A percentile compares a stretch with the other conserved stretches of the same genome.
Conservation (phyloP, 441 rosid species). For the Populus hybrid region DNA sequence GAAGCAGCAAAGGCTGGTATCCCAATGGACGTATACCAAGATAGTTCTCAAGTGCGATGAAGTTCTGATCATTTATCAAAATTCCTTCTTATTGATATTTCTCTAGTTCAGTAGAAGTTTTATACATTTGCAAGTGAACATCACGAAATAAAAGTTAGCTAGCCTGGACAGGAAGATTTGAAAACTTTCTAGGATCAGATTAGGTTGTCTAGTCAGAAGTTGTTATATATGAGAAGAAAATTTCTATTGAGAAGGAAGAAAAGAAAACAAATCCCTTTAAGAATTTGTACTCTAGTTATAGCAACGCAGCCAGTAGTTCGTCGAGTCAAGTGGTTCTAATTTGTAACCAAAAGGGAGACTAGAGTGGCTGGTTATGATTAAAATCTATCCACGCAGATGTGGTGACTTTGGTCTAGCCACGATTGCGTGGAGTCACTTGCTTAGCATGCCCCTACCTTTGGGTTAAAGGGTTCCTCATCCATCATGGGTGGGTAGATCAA, state of each 20-base stretch:
- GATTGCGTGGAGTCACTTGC: no score
- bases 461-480: no score
- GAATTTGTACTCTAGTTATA: not conserved
- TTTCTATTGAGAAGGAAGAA: not conserved
- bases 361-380: not conserved
- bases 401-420: no score
- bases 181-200: constrained; percentile 4
- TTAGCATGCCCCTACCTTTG: no score
- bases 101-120: not conserved
- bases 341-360: no score
- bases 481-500: no score
- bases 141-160: not conserved
- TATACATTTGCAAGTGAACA: constrained; percentile 1
- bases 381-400: not conserved
- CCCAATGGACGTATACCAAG: constrained; percentile 46
- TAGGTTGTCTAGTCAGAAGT: not conserved
- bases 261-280: not conserved
- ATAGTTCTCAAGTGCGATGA: constrained; percentile 46
- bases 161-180: not conserved
- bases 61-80: constrained; percentile 7
- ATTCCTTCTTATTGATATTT: constrained; percentile 1
- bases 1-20: constrained; percentile 77
- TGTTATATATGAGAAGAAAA: constrained; percentile 1
- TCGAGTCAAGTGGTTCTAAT: not conserved
- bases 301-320: not conserved